Conservation (phyloP, 345 rosid species). For the Corchorus capsularis region DNA sequence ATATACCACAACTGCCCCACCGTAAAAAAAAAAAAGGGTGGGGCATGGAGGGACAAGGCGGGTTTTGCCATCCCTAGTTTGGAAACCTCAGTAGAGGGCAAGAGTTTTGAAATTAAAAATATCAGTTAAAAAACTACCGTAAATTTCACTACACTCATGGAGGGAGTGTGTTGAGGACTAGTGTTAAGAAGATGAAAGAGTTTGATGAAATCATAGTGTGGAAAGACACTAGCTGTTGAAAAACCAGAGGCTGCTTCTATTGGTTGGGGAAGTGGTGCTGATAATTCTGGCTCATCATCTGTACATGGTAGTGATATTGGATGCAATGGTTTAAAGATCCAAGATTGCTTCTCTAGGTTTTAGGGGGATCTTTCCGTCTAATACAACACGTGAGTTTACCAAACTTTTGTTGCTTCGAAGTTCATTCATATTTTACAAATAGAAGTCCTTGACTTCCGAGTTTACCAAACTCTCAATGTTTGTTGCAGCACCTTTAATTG, state of each 20-base stretch:
- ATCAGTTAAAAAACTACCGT: too few species aligned
- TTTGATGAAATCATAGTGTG: too few species aligned
- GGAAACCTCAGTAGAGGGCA: too few species aligned
- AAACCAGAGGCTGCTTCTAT: slow-evolving; percentile 70
- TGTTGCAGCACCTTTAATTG: slow-evolving; percentile 79
- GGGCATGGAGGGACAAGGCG: too few species aligned
- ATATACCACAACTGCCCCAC: too few species aligned
- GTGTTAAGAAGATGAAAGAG: too few species aligned
- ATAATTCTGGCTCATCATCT: slow-evolving; percentile 54
- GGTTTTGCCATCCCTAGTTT: too few species aligned
- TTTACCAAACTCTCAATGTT: background rate
- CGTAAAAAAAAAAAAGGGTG: too few species aligned
- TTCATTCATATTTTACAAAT: background rate
- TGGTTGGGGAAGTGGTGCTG: slow-evolving; percentile 68
- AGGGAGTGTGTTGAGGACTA: too few species aligned
- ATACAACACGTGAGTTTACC: slow-evolving; percentile 54
- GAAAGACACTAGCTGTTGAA: slow-evolving; percentile 35
- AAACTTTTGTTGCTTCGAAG: slow-evolving; percentile 1
- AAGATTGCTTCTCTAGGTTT: slow-evolving; percentile 79
- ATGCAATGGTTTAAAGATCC: slow-evolving; percentile 94
- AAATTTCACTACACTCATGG: too few species aligned
- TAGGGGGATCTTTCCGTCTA: slow-evolving; percentile 68
- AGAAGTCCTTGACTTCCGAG: background rate
- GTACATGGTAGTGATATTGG: slow-evolving; percentile 57
- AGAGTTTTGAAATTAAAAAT: too few species aligned